These are phyloP conservation scores for Backusella sp. DNA, from an alignment of 192 early-diverging fungal species.

Conservation along the genomic window DNA sequence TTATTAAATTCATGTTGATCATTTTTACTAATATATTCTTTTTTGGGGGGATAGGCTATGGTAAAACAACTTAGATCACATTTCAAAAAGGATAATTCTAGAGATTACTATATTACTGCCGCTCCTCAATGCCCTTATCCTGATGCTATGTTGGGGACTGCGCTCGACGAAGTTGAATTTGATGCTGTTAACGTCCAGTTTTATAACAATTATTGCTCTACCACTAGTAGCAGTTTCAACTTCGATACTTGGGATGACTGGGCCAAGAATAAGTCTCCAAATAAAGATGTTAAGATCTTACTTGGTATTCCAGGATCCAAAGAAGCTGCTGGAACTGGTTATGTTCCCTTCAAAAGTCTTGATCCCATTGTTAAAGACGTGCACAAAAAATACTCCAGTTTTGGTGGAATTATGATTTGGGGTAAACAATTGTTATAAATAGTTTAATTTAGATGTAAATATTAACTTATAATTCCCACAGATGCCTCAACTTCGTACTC, in stretches of 20 bases:
- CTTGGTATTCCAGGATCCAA: slow-evolving; percentile 64
- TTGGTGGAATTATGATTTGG: slow-evolving; percentile 77
- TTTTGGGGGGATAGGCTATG: slow-evolving; percentile 33
- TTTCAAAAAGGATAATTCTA: slow-evolving; percentile 45
- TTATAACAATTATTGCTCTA: slow-evolving; percentile 79
- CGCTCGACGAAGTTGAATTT: slow-evolving; percentile 57
- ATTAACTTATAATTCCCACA: neutral
- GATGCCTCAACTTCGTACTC: slow-evolving; percentile 60
- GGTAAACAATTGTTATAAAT: slow-evolving; percentile 22
- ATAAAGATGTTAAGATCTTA: slow-evolving; percentile 64
- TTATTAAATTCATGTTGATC: neutral
- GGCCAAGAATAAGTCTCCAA: slow-evolving; percentile 57
- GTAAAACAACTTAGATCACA: slow-evolving; percentile 55
- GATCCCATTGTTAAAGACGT: slow-evolving; percentile 50
- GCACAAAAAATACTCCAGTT: slow-evolving; percentile 48
- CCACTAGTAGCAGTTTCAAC: slow-evolving; percentile 60
- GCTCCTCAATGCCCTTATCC: slow-evolving; percentile 79
- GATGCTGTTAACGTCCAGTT: slow-evolving; percentile 77
- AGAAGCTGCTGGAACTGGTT: slow-evolving; percentile 59
- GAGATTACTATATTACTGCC: slow-evolving; percentile 59
- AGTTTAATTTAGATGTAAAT: neutral
- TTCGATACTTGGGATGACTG: slow-evolving; percentile 73
- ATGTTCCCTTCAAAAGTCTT: slow-evolving; percentile 45
- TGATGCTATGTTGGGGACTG: slow-evolving; percentile 62
- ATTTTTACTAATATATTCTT: neutral